phyloP scores from a whole-genome alignment of 2,329 filamentous ascomycete species.

The Fusarium lyarnte region DNA sequence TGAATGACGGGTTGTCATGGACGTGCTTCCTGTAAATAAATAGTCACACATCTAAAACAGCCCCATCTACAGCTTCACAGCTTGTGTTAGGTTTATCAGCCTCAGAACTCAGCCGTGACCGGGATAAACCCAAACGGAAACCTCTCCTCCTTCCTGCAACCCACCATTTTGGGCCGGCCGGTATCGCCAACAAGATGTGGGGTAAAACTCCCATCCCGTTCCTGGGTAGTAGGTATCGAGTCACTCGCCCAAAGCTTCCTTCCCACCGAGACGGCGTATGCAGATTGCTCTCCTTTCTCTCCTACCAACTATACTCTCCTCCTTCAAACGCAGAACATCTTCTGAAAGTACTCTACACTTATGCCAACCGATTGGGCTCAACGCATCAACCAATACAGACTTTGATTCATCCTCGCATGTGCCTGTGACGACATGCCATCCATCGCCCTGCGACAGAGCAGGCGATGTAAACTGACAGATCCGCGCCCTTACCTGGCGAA shows the following conservation, averaged over 20 bases:
- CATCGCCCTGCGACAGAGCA: slow-evolving; percentile 58
- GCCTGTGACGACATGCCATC: slow-evolving; percentile 55
- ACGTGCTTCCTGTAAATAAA: background rate
- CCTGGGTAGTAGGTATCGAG: slow-evolving; percentile 23
- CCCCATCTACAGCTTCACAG: slow-evolving; percentile 15
- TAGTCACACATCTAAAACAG: background rate
- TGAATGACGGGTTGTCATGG: background rate
- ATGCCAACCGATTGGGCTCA: slow-evolving; percentile 11
- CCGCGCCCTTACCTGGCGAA: slow-evolving; percentile 24
- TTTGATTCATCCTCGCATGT: slow-evolving; percentile 45
- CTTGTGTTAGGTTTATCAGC: background rate
- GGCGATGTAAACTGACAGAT: slow-evolving; percentile 50
- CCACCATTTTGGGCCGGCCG: slow-evolving; percentile 38
- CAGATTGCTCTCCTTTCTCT: background rate
- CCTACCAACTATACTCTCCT: background rate
- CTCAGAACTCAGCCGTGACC: background rate
- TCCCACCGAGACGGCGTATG: slow-evolving; percentile 38
- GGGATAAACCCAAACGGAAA: slow-evolving; percentile 3
- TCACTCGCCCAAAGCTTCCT: slow-evolving; percentile 33
- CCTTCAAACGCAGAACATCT: background rate
- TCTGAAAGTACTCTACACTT: background rate
- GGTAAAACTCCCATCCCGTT: slow-evolving; percentile 35
- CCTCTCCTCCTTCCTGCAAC: slow-evolving; percentile 12
- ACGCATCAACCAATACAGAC: background rate
- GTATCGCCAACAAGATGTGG: slow-evolving; percentile 43